Conservation (phyloP, 2,329 filamentous ascomycete genomes). For the Alternaria angustiovoidea region DNA sequence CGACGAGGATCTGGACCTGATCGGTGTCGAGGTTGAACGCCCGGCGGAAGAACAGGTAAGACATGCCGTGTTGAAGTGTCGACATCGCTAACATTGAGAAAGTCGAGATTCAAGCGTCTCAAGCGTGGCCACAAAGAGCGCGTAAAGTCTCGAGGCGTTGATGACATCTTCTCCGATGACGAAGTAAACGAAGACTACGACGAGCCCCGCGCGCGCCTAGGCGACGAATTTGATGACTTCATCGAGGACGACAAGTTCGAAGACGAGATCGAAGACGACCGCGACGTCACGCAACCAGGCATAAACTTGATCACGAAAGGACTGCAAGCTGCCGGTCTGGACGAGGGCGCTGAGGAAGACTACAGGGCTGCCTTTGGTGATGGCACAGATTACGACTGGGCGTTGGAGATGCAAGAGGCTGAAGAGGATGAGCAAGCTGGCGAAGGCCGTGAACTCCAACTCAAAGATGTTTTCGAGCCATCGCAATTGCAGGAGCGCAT, state of each 20-base stretch:
- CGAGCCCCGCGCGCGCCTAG: constrained; percentile 45
- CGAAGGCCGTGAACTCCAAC: constrained; percentile 84
- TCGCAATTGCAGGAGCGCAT: constrained; percentile 93
- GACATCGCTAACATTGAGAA: constrained; percentile 24
- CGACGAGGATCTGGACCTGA: constrained; percentile 94
- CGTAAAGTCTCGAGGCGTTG: constrained; percentile 73
- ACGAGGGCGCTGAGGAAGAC: constrained; percentile 92
- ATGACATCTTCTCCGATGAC: constrained; percentile 95
- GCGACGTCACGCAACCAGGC: constrained; percentile 84
- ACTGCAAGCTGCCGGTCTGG: constrained; percentile 82
- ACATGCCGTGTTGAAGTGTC: constrained; percentile 3
- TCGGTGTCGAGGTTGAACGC: constrained; percentile 79
- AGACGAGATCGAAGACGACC: constrained; percentile 84
- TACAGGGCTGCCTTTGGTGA: constrained; percentile 97
- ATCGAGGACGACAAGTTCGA: constrained; percentile 89
- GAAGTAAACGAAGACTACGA: constrained; percentile 72
- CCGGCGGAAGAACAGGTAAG: constrained; percentile 73
- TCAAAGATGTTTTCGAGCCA: constrained; percentile 98
- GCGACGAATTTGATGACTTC: constrained; percentile 70
- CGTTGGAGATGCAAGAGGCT: constrained; percentile 85
- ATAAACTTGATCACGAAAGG: constrained; percentile 73
- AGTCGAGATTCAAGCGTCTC: constrained; percentile 95
- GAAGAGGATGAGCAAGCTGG: constrained; percentile 78
- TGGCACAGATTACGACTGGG: constrained; percentile 95
- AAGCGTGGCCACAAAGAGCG: constrained; percentile 87